Percentiles rank a stretch among this genome's conserved stretches.
Evolutionary conservation across 2,329 filamentous ascomycete species (phyloP).

Genomic region (Paraconiothyrium brasiliense): DNA sequence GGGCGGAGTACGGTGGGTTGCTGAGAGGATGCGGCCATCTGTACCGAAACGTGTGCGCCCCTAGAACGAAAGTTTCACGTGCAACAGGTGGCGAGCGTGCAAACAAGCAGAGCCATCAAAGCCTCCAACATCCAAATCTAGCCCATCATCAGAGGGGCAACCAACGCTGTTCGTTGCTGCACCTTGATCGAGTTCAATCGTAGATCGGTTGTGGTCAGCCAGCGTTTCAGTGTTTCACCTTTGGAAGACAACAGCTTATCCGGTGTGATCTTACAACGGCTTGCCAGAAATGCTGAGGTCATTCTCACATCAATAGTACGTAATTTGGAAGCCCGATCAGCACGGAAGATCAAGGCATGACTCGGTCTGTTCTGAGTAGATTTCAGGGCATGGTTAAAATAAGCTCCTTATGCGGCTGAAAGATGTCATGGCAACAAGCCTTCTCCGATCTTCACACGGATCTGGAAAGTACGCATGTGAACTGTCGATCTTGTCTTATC

Average conservation of each 20-base stretch:
- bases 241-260: background rate
- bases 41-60: background rate
- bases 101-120: background rate
- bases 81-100: no score
- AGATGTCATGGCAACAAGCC: slow-evolving; percentile 9
- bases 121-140: background rate
- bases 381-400: slow-evolving; percentile 14
- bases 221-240: background rate
- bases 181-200: background rate
- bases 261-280: background rate
- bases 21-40: background rate
- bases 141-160: background rate
- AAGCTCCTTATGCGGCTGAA: slow-evolving; percentile 17
- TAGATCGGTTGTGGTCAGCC: background rate
- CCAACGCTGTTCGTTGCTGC: background rate
- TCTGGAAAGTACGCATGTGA: slow-evolving; percentile 3
- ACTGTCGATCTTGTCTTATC: slow-evolving; percentile 2
- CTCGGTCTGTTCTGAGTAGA: background rate
- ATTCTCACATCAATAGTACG: background rate
- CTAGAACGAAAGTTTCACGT: background rate
- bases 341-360: background rate
- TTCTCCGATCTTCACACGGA: slow-evolving; percentile 6
- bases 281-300: background rate
- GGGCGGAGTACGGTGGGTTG: background rate
- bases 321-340: background rate